These are phyloP conservation scores for Eutrema heterophyllum DNA, from an alignment of 345 rosid genomes.

Conservation along the genomic window DNA sequence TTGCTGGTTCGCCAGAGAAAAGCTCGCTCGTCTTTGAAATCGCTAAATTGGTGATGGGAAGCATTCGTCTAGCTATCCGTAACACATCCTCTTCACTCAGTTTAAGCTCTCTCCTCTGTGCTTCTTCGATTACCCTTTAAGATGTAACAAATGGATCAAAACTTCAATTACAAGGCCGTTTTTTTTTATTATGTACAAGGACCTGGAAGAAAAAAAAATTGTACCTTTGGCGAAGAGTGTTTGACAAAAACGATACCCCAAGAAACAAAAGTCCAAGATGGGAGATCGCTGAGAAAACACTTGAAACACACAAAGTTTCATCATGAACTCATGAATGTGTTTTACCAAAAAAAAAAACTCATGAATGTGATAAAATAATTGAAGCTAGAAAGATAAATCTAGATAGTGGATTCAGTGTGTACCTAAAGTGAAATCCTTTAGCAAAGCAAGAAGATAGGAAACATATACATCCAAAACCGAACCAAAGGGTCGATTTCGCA, in stretches of 20 bases:
- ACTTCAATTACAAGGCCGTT: background rate
- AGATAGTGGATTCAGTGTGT: background rate
- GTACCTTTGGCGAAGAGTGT: constrained; percentile 68
- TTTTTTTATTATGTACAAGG: background rate
- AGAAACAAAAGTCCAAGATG: constrained; percentile 77
- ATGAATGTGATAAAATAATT: background rate
- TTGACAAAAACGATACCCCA: constrained; percentile 76
- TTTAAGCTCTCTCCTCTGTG: constrained; percentile 36
- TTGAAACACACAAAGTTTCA: constrained; percentile 28
- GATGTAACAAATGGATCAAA: background rate
- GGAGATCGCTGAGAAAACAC: constrained; percentile 65
- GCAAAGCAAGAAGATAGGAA: constrained; percentile 84
- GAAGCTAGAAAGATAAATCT: background rate
- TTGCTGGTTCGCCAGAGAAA: constrained; percentile 95
- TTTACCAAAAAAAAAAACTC: no score
- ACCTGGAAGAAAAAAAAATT: background rate
- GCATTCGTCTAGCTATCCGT: constrained; percentile 54
- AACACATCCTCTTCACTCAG: constrained; percentile 70
- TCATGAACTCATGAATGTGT: background rate
- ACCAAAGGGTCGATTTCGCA: constrained; percentile 87
- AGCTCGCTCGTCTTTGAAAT: constrained; percentile 58
- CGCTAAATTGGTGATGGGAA: constrained; percentile 71
- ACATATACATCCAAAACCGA: constrained; percentile 75
- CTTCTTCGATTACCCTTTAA: constrained; percentile 43
- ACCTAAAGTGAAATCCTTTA: constrained; percentile 72